A percentile compares a stretch with the other conserved stretches of the same genome.
phyloP scores from a whole-genome alignment of 2,329 filamentous ascomycete genomes.

The Epichloe amarillans region DNA sequence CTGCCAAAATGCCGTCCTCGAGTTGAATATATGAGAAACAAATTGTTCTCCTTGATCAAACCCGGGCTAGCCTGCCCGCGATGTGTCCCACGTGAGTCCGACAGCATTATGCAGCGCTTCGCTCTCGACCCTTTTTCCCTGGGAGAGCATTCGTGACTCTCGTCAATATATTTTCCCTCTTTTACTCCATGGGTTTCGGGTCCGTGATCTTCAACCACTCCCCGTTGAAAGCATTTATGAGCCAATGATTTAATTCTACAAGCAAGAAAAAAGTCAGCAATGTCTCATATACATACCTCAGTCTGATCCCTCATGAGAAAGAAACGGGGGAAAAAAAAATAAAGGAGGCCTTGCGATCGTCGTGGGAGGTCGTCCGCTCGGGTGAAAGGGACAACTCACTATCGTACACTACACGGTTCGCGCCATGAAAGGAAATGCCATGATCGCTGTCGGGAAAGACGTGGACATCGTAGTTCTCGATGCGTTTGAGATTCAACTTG shows the following conservation, averaged over 20 bases:
- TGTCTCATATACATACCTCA: no score
- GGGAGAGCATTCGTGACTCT: no score
- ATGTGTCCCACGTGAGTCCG: neutral
- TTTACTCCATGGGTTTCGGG: constrained; percentile 30
- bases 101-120: no score
- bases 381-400: constrained; percentile 42
- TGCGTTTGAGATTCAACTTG: constrained; percentile 62
- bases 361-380: no score
- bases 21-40: neutral
- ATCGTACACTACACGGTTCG: constrained; percentile 80
- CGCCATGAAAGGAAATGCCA: constrained; percentile 88
- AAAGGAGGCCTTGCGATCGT: neutral
- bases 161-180: neutral
- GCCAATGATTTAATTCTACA: constrained; percentile 70
- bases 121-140: no score
- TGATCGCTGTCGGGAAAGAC: constrained; percentile 96
- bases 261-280: no score
- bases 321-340: neutral
- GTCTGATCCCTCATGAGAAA: no score
- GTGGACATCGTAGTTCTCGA: constrained; percentile 94
- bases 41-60: no score
- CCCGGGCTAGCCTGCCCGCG: neutral
- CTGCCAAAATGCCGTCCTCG: no score
- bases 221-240: constrained; percentile 94
- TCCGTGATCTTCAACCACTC: constrained; percentile 61